Conservation (phyloP, 805 yeast species). For the Hanseniaspora valbyensis region DNA sequence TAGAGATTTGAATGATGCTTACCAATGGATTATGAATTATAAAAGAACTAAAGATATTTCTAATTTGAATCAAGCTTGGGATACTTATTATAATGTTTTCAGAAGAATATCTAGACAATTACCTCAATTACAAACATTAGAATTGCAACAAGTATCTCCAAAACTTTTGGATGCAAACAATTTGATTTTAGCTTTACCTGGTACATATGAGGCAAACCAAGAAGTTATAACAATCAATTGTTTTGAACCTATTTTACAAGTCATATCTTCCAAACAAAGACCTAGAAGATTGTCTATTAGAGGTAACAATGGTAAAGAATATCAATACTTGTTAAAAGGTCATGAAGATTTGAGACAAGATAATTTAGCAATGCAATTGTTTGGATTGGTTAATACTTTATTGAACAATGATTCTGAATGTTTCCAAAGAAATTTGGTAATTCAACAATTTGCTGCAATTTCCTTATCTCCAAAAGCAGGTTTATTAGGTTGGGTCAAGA, state of each 20-base stretch:
- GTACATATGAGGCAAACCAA: slow-evolving; percentile 78
- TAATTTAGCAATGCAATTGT: slow-evolving; percentile 92
- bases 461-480: slow-evolving; percentile 98
- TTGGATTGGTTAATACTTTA: slow-evolving; percentile 87
- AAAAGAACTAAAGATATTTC: slow-evolving; percentile 76
- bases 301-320: slow-evolving; percentile 88
- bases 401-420: slow-evolving; percentile 86
- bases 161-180: slow-evolving; percentile 66
- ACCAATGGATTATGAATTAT: slow-evolving; percentile 83
- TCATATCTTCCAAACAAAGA: slow-evolving; percentile 89
- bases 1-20: slow-evolving; percentile 81
- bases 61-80: slow-evolving; percentile 95
- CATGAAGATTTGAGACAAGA: slow-evolving; percentile 98
- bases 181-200: slow-evolving; percentile 83
- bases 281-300: slow-evolving; percentile 72
- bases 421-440: slow-evolving; percentile 87
- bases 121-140: slow-evolving; percentile 76
- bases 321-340: slow-evolving; percentile 75
- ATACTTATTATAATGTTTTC: slow-evolving; percentile 86
- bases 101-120: slow-evolving; percentile 79
- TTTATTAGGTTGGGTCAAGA: slow-evolving; percentile 91
- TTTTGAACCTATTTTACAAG: slow-evolving; percentile 75
- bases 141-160: slow-evolving; percentile 89
- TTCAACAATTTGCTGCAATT: slow-evolving; percentile 84
- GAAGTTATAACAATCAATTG: slow-evolving; percentile 59